Conservation (phyloP, 2,329 filamentous ascomycete genomes). For the Neofusicoccum parvum region DNA sequence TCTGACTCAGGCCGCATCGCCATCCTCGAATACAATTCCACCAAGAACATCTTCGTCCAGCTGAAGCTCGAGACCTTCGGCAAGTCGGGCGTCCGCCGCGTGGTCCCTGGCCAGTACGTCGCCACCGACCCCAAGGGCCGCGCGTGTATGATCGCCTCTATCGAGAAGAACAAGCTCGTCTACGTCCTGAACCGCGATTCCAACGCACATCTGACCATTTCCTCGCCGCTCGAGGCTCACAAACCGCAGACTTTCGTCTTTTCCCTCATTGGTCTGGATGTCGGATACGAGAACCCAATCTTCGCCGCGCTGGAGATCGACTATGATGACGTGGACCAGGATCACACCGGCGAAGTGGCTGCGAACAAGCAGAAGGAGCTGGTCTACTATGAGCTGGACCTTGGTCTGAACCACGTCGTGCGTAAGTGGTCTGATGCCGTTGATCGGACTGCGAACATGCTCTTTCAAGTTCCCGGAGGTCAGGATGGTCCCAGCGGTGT, state of each 20-base stretch:
- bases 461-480: slow-evolving; percentile 95
- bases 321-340: slow-evolving; percentile 88
- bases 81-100: slow-evolving; percentile 91
- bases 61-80: slow-evolving; percentile 97
- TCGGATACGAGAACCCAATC: slow-evolving; percentile 94
- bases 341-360: slow-evolving; percentile 80
- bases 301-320: slow-evolving; percentile 95
- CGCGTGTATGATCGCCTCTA: slow-evolving; percentile 88
- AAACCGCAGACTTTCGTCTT: slow-evolving; percentile 90
- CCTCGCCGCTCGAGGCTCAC: slow-evolving; percentile 93
- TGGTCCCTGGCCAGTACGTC: slow-evolving; percentile 93
- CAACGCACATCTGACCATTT: slow-evolving; percentile 93
- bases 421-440: slow-evolving; percentile 95
- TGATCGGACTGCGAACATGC: slow-evolving; percentile 81
- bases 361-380: slow-evolving; percentile 84
- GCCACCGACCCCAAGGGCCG: slow-evolving; percentile 94
- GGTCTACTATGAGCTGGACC: slow-evolving; percentile 96
- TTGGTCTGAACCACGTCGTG: slow-evolving; percentile 96
- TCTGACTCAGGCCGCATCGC: slow-evolving; percentile 95
- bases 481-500: slow-evolving; percentile 93
- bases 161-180: slow-evolving; percentile 99
- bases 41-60: slow-evolving; percentile 83
- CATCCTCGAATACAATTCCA: slow-evolving; percentile 86
- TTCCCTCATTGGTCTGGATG: slow-evolving; percentile 83
- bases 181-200: slow-evolving; percentile 96